These are phyloP conservation scores for Eruca vesicaria DNA, from an alignment of 441 rosid species.

Conservation along the genomic window DNA sequence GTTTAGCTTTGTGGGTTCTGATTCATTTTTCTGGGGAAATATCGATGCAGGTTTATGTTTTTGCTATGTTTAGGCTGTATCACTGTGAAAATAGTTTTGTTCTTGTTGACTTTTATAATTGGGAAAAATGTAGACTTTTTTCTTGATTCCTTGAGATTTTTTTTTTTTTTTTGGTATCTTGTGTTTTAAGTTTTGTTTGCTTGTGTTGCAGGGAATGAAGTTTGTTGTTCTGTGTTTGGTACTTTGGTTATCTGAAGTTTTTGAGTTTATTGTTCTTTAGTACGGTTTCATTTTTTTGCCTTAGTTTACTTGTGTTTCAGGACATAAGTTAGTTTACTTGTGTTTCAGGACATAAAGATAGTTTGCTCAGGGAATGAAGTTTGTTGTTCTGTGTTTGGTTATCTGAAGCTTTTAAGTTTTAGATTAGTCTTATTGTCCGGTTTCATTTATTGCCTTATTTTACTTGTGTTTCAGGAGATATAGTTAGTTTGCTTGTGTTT, in stretches of 20 bases:
- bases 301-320: neutral
- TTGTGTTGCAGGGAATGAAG: slow-evolving; percentile 29
- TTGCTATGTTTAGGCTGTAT: slow-evolving; percentile 4
- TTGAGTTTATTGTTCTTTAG: neutral
- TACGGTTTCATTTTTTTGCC: neutral
- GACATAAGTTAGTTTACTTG: slow-evolving; percentile 16
- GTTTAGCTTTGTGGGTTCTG: neutral
- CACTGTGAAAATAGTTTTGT: neutral
- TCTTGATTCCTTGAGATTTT: neutral
- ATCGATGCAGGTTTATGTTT: slow-evolving; percentile 6
- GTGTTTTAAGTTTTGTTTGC: slow-evolving; percentile 8
- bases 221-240: slow-evolving; percentile 13
- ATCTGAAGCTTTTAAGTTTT: neutral
- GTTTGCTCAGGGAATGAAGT: slow-evolving; percentile 27
- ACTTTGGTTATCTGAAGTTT: neutral
- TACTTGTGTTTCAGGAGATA: no score
- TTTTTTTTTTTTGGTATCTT: neutral
- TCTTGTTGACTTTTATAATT: neutral
- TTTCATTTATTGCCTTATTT: neutral
- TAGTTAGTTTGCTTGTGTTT: slow-evolving; percentile 19
- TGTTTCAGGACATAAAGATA: slow-evolving; percentile 27
- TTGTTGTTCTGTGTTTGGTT: slow-evolving; percentile 7
- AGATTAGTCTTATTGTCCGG: neutral
- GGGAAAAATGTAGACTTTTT: neutral
- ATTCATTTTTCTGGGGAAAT: neutral